phyloP scores from a whole-genome alignment of 257 asterid genomes.

The Nemophila menziesii region DNA sequence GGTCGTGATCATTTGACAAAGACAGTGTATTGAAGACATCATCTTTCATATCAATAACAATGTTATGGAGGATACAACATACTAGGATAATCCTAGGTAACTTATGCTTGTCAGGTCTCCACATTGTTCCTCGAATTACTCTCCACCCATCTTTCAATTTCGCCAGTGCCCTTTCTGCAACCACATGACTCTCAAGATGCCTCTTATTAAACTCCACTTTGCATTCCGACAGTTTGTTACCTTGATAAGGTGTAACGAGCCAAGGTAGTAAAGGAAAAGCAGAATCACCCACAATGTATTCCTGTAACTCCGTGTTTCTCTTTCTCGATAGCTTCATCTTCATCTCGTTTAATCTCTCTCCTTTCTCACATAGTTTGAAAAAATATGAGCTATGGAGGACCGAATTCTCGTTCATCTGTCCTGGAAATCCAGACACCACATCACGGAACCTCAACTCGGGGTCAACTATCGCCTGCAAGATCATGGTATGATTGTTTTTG shows the following conservation, averaged over 20 bases:
- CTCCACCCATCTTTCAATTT: conserved; percentile 71
- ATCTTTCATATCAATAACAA: conserved; percentile 68
- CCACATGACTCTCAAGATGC: conserved; percentile 30
- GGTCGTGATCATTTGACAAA: conserved; percentile 34
- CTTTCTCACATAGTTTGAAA: conserved; percentile 40
- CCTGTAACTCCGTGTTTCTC: too few relatives aligned
- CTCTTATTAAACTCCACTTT: conserved; percentile 43
- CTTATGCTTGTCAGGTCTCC: conserved; percentile 88
- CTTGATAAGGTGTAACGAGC: conserved; percentile 73
- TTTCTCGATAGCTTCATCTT: too few relatives aligned
- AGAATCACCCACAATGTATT: conserved; percentile 57
- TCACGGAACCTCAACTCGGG: conserved; percentile 59
- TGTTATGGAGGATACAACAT: conserved; percentile 87
- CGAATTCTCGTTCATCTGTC: conserved; percentile 44
- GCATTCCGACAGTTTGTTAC: conserved; percentile 24
- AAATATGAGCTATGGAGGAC: conserved; percentile 48
- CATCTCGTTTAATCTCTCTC: conserved; percentile 46
- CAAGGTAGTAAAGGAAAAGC: conserved; percentile 65
- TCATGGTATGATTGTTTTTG: conserved; percentile 60
- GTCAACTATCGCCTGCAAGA: conserved; percentile 59
- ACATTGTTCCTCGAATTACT: conserved; percentile 66
- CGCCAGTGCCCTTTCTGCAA: conserved; percentile 48
- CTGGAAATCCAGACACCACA: conserved; percentile 74
- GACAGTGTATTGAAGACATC: conserved; percentile 25
- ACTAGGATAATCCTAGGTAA: conserved; percentile 72